Conservation (phyloP, 116 monocot genomes). For the Phalaenopsis hybrid region DNA sequence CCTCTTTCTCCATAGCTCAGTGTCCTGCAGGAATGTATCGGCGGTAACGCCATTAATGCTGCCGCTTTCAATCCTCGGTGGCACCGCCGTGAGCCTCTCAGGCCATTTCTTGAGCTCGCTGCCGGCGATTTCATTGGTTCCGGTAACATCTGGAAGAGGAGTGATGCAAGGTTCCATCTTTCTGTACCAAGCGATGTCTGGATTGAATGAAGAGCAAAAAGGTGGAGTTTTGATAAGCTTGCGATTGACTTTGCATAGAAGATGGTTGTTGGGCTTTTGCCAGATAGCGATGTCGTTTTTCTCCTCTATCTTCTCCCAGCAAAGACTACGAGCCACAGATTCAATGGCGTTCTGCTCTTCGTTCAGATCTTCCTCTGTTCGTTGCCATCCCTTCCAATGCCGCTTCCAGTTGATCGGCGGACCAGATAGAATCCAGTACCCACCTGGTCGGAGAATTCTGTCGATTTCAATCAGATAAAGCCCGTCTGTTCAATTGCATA, state of each 20-base stretch:
- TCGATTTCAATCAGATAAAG: conserved; percentile 45
- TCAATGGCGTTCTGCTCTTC: conserved; percentile 40
- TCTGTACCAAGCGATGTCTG: conserved; percentile 50
- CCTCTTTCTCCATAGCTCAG: conserved; percentile 34
- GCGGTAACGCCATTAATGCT: conserved; percentile 32
- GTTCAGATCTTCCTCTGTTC: conserved; percentile 31
- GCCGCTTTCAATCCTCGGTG: conserved; percentile 41
- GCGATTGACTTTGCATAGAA: conserved; percentile 37
- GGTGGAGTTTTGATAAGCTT: conserved; percentile 28
- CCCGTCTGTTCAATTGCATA: conserved; percentile 20
- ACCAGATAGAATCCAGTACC: conserved; percentile 62
- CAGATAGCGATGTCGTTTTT: conserved; percentile 49
- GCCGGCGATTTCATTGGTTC: conserved; percentile 24
- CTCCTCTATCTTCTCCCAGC: conserved; percentile 52
- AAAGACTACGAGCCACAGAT: conserved; percentile 32
- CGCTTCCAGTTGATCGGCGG: conserved; percentile 57
- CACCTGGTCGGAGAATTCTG: conserved; percentile 50
- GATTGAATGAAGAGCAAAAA: conserved; percentile 27
- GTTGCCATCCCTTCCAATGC: conserved; percentile 47
- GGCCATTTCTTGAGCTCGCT: conserved; percentile 48
- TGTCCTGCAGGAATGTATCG: conserved; percentile 34
- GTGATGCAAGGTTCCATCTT: conserved; percentile 52
- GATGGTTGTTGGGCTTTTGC: conserved; percentile 54
- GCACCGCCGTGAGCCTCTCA: conserved; percentile 32
- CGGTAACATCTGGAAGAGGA: conserved; percentile 29